phyloP scores from a whole-genome alignment of 164 flowering plant species.

The Vitis amurensis region DNA sequence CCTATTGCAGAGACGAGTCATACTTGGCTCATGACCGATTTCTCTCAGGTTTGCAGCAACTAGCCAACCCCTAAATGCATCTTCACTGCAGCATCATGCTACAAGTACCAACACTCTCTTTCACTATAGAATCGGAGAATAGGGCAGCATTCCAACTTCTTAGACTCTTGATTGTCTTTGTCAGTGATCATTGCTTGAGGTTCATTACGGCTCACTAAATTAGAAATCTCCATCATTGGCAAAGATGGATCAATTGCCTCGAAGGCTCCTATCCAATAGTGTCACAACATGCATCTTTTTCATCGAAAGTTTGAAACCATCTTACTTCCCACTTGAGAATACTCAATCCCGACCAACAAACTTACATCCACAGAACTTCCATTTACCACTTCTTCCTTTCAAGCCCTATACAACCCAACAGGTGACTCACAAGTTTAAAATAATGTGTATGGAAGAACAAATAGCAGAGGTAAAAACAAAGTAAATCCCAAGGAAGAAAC shows the following conservation, averaged over 20 bases:
- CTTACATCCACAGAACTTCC: constrained; percentile 9
- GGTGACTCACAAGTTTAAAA: too few species aligned
- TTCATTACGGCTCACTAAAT: constrained; percentile 14
- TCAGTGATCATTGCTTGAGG: constrained; percentile 11
- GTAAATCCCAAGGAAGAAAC: too few species aligned
- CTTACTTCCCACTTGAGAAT: constrained; percentile 6
- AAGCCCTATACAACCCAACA: too few species aligned
- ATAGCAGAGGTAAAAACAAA: too few species aligned
- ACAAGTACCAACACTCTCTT: constrained; percentile 18
- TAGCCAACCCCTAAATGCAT: constrained; percentile 47
- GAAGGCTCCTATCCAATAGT: constrained; percentile 1
- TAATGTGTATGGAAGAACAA: too few species aligned
- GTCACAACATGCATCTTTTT: constrained; percentile 7
- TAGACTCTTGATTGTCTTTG: constrained; percentile 16
- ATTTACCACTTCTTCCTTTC: not conserved
- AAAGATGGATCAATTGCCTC: constrained; percentile 8
- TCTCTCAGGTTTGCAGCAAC: too few species aligned
- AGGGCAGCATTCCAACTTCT: constrained; percentile 13
- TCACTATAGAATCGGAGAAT: constrained; percentile 9
- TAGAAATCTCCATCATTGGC: constrained; percentile 3
- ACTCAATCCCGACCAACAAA: constrained; percentile 1
- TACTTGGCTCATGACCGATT: constrained; percentile 4
- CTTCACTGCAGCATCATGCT: constrained; percentile 70
- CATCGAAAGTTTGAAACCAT: constrained; percentile 4
- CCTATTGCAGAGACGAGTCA: constrained; percentile 37